Percentiles rank a stretch among this genome's conserved stretches.
Evolutionary conservation across 2,329 filamentous ascomycete genomes (phyloP).

Genomic region (Fusarium zealandicum): DNA sequence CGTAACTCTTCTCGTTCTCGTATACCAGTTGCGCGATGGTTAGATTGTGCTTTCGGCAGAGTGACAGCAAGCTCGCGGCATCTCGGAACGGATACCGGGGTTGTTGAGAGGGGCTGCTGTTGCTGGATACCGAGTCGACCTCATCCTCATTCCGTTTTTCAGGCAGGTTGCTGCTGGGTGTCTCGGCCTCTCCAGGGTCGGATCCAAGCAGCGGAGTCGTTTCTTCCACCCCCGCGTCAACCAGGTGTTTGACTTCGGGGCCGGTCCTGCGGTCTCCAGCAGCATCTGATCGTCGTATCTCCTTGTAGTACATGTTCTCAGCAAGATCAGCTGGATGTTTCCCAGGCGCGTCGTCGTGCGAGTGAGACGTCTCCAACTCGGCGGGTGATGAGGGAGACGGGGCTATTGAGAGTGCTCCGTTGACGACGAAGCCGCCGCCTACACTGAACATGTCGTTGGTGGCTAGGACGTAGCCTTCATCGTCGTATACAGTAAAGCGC

Average conservation of each 20-base stretch:
- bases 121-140: constrained; percentile 26
- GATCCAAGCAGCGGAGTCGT: constrained; percentile 16
- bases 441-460: constrained; percentile 61
- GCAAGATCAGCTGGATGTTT: constrained; percentile 56
- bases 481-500: constrained; percentile 59
- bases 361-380: constrained; percentile 17
- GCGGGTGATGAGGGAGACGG: constrained; percentile 33
- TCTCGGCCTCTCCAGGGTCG: not conserved
- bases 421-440: constrained; percentile 61
- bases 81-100: constrained; percentile 58
- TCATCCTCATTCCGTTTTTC: constrained; percentile 2
- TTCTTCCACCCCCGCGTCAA: constrained; percentile 24
- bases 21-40: constrained; percentile 61
- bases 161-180: not conserved
- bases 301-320: constrained; percentile 61
- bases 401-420: constrained; percentile 56
- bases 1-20: constrained; percentile 60
- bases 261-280: constrained; percentile 55
- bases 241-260: constrained; percentile 50
- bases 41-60: constrained; percentile 59
- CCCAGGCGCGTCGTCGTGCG: constrained; percentile 29
- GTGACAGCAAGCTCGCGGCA: constrained; percentile 53
- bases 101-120: constrained; percentile 39
- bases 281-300: constrained; percentile 56
- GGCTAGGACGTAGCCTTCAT: constrained; percentile 55